Base-by-base conservation (phyloP, 192 early-diverging fungal genomes). In the Umbelopsis vinacea region DNA sequence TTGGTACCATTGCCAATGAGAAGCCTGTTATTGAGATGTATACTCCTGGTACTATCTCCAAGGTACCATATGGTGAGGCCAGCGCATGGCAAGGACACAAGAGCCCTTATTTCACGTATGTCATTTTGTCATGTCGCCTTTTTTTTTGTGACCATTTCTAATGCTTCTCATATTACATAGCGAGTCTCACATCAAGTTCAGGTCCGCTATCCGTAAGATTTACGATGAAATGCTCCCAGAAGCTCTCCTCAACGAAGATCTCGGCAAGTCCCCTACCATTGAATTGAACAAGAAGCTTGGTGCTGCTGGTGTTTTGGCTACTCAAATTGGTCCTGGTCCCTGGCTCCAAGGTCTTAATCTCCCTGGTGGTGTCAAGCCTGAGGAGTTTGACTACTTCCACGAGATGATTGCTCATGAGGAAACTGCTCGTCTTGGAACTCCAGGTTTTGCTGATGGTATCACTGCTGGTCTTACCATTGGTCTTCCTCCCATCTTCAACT, bases 401-500 rank as follows among this genome's bases (percentile, higher is more conserved):
- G 86, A 90, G 69, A 55, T 72, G 67, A 76, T 94, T 74, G 83
- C 91, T 53, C 86, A 84, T 79, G 93, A 94, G 69, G 94, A 95
- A 79, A 78, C 90, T 15, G 85, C 89, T 45, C 90, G 94, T 67
- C 85, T 84, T 46, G 93, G 87, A 40, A 88, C 88, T 22, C 91
- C 90, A 40, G 94, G 94, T 83, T 80, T 89, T 35, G 73, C 60
- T 75, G 91, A 66, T 88, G 93, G 94, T 88, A 87, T 84, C 79
- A 89, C 33, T 74, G 87, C 73, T 85, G 87, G 89, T 70, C 80
- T 90, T 54, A 86, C 80, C 19, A 94, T 93, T 71, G 91, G 91
- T 66, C 76, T 93, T 33, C 93, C 94, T 14, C 90, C 92, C n/a
- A 83, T 95, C 22, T 67, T 93, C 43, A 85, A 92, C 73, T 92